Conservation (phyloP, 202 grass and related monocot species). For the Digitaria exilis region DNA sequence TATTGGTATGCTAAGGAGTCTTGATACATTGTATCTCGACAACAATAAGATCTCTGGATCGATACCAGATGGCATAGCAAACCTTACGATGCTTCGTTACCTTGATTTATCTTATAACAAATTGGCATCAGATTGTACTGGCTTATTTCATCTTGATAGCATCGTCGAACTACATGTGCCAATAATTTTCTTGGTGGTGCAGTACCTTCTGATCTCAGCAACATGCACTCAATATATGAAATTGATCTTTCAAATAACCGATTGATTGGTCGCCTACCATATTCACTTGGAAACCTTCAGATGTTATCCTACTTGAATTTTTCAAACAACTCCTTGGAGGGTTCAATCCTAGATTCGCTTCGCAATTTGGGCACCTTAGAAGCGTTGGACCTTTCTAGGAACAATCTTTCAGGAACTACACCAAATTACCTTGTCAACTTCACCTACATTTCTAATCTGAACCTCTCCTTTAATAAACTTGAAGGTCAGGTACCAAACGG, state of each 20-base stretch:
- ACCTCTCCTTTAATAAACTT: conserved; percentile 44
- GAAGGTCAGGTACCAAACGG: conserved; percentile 38
- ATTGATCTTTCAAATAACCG: conserved; percentile 34
- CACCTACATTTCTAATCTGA: conserved; percentile 21
- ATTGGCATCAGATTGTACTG: neutral
- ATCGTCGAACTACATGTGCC: neutral
- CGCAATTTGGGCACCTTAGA: conserved; percentile 2
- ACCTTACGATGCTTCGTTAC: neutral
- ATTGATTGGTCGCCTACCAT: conserved; percentile 26
- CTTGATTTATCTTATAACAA: conserved; percentile 18
- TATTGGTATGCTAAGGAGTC: neutral
- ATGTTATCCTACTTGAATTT: conserved; percentile 25
- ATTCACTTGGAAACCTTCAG: conserved; percentile 15
- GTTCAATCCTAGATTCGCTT: conserved; percentile 40
- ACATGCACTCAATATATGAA: neutral
- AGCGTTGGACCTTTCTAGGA: neutral
- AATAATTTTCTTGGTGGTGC: conserved; percentile 5
- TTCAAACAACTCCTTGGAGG: conserved; percentile 28
- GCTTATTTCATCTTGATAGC: conserved; percentile 2
- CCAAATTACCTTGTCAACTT: conserved; percentile 17
- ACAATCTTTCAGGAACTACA: conserved; percentile 32
- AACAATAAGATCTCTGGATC: neutral
- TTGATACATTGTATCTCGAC: neutral
- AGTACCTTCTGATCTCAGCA: conserved; percentile 20
- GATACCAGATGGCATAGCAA: neutral